phyloP scores from a whole-genome alignment of 306 rosid genomes.

The Corylus americana region DNA sequence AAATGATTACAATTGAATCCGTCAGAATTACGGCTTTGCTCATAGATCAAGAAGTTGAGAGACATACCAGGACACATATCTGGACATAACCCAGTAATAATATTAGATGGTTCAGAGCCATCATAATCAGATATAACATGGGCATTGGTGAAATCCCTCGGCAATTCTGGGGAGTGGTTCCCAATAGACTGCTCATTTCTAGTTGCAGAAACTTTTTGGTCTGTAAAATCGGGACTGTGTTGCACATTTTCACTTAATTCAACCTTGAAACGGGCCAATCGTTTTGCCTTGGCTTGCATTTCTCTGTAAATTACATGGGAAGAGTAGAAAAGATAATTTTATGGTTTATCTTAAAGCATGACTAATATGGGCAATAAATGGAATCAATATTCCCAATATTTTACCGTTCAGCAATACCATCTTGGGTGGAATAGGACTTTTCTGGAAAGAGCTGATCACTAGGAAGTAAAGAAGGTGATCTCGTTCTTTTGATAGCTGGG shows the following conservation, averaged over 20 bases:
- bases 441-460: constrained; percentile 46
- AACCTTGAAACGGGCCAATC: constrained; percentile 86
- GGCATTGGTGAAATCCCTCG: constrained; percentile 45
- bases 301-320: constrained; percentile 54
- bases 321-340: constrained; percentile 12
- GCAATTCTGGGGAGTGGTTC: constrained; percentile 41
- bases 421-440: constrained; percentile 47
- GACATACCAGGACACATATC: constrained; percentile 97
- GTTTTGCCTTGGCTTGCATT: constrained; percentile 87
- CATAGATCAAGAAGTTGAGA: constrained; percentile 30
- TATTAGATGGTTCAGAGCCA: constrained; percentile 51
- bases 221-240: constrained; percentile 42
- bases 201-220: constrained; percentile 42
- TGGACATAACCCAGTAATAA: constrained; percentile 75
- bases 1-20: constrained; percentile 7
- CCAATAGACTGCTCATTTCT: constrained; percentile 36
- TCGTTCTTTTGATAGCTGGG: constrained; percentile 65
- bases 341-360: background rate
- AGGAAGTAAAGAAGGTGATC: constrained; percentile 67
- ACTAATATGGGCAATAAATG: constrained; percentile 15
- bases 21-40: constrained; percentile 27
- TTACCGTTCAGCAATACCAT: constrained; percentile 69
- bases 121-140: constrained; percentile 52
- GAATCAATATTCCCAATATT: constrained; percentile 25
- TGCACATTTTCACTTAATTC: constrained; percentile 63